Percentiles rank a stretch among this genome's conserved stretches.
Evolutionary conservation across 371 early-diverging fungal species (phyloP).

Genomic region (Sanchytrium tribonematis): DNA sequence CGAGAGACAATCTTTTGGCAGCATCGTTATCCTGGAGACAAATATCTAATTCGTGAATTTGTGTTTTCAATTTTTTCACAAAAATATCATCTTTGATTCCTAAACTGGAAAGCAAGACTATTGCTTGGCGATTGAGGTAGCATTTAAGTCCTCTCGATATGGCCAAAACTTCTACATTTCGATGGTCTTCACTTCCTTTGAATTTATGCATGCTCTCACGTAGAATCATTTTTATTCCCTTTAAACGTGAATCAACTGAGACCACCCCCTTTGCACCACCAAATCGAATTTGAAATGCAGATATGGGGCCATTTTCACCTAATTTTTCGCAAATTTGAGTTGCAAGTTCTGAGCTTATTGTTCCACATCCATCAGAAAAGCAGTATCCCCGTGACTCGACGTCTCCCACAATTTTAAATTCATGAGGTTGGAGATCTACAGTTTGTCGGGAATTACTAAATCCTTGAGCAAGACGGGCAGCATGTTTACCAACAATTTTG

Average conservation of each 20-base stretch:
- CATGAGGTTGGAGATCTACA: background rate
- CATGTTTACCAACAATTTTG: constrained; percentile 36
- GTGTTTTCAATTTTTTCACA: too few species aligned
- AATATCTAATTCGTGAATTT: too few species aligned
- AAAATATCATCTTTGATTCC: too few species aligned
- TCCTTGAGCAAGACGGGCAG: constrained; percentile 43
- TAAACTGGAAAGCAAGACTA: too few species aligned
- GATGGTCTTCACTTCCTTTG: background rate
- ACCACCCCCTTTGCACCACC: constrained; percentile 61
- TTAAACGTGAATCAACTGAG: constrained; percentile 7
- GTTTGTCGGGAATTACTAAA: constrained; percentile 34
- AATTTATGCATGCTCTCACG: background rate
- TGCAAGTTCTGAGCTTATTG: constrained; percentile 25
- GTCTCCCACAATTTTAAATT: constrained; percentile 25
- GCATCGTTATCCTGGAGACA: too few species aligned
- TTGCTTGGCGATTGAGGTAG: too few species aligned
- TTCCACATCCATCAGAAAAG: constrained; percentile 62
- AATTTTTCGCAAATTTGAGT: constrained; percentile 19
- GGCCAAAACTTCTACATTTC: too few species aligned
- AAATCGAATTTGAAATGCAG: constrained; percentile 49
- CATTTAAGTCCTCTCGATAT: too few species aligned
- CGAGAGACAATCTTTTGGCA: too few species aligned
- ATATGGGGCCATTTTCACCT: constrained; percentile 21
- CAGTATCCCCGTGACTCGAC: constrained; percentile 18
- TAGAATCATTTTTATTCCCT: background rate